A percentile compares a stretch with the other conserved stretches of the same genome.
phyloP scores from a whole-genome alignment of 148 eudicot species.

The Dianthus caryophyllus region DNA sequence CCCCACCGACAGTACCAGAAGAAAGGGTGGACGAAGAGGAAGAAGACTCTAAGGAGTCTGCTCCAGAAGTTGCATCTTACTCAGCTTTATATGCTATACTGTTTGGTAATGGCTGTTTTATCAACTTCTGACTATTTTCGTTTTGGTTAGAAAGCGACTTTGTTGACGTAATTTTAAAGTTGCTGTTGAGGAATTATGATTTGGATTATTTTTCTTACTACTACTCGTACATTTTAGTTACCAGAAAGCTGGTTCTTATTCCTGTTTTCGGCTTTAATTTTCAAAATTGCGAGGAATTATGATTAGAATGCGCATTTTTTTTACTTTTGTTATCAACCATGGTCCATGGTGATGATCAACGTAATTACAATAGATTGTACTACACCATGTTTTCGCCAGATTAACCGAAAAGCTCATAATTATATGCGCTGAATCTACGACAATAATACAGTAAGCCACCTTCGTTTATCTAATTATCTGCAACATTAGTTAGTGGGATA shows the following conservation, averaged over 20 bases:
- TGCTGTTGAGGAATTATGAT: background rate
- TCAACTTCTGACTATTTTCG: constrained; percentile 1
- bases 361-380: too few species aligned
- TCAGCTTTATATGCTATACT: background rate
- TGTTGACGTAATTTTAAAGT: background rate
- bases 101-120: background rate
- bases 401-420: too few species aligned
- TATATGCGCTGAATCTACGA: too few species aligned
- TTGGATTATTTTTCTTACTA: constrained; percentile 1
- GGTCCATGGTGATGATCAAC: too few species aligned
- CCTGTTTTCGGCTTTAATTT: background rate
- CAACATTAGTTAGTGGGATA: too few species aligned
- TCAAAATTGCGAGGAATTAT: too few species aligned
- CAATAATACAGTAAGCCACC: too few species aligned
- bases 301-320: too few species aligned
- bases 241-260: background rate
- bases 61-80: background rate
- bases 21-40: constrained; percentile 17
- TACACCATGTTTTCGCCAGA: too few species aligned
- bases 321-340: too few species aligned
- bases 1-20: constrained; percentile 12
- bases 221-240: background rate
- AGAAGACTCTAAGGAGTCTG: constrained; percentile 3
- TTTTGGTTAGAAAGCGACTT: background rate
- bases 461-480: too few species aligned